Evolutionary conservation across 139 green algal species (phyloP).

Genomic region (Chlamydomonas sp.): DNA sequence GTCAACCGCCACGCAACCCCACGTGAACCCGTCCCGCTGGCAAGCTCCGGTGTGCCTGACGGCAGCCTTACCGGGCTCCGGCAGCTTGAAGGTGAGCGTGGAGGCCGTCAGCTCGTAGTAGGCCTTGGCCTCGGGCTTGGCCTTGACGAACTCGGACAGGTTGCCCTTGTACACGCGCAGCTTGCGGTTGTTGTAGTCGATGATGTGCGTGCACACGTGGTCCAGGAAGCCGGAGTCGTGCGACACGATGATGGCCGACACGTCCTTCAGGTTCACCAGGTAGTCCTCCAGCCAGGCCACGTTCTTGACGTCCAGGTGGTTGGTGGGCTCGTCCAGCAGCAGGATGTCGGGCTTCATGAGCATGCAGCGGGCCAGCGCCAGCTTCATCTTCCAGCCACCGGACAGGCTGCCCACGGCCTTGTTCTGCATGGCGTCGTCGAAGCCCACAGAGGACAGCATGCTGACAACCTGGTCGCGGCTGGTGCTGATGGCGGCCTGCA

Average conservation of each 20-base stretch:
- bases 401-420: constrained; percentile 80
- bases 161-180: constrained; percentile 89
- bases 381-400: constrained; percentile 94
- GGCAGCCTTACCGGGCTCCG: constrained; percentile 85
- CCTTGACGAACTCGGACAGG: constrained; percentile 90
- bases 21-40: no score
- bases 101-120: constrained; percentile 84
- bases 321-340: constrained; percentile 92
- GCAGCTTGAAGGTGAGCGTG: constrained; percentile 82
- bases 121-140: constrained; percentile 83
- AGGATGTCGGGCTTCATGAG: constrained; percentile 91
- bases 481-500: constrained; percentile 59
- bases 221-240: constrained; percentile 94
- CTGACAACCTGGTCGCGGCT: constrained; percentile 60
- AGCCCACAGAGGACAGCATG: constrained; percentile 79
- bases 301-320: constrained; percentile 89
- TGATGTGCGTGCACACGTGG: constrained; percentile 87
- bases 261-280: constrained; percentile 68
- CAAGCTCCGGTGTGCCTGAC: no score
- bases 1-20: no score
- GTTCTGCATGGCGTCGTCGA: constrained; percentile 71
- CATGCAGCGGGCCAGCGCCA: constrained; percentile 88
- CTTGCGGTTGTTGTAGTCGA: constrained; percentile 92
- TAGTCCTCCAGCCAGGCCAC: constrained; percentile 86
- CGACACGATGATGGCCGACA: constrained; percentile 83